Conservation (phyloP, 345 rosid species). For the Mallotus nudiflorus region DNA sequence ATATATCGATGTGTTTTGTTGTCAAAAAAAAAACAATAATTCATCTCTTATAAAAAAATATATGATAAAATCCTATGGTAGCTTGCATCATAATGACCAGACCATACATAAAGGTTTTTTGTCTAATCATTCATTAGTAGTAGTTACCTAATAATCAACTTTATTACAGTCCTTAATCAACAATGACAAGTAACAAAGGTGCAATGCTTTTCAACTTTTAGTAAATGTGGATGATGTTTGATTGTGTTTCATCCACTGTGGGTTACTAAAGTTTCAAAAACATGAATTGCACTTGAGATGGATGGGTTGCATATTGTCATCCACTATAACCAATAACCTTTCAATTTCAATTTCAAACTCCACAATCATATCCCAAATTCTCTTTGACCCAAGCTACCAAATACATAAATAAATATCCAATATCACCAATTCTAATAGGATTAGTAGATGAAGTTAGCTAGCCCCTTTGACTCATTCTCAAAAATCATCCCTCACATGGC, state of each 20-base stretch:
- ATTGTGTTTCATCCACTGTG: background rate
- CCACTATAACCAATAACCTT: constrained; percentile 13
- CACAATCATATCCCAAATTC: constrained; percentile 11
- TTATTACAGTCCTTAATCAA: too few relatives aligned
- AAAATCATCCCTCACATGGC: constrained; percentile 15
- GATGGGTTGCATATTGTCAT: constrained; percentile 1
- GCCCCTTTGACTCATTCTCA: constrained; percentile 20
- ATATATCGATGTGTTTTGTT: too few relatives aligned
- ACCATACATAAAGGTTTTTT: constrained; percentile 3
- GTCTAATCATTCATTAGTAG: background rate
- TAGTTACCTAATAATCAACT: background rate
- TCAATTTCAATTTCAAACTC: constrained; percentile 7
- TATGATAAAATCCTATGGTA: too few relatives aligned
- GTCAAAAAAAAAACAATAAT: too few relatives aligned
- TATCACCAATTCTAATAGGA: background rate
- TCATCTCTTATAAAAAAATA: too few relatives aligned
- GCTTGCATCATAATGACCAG: background rate
- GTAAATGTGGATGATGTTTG: constrained; percentile 7
- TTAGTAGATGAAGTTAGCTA: background rate
- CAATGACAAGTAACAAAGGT: background rate
- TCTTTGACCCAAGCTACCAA: background rate
- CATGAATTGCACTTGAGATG: constrained; percentile 7
- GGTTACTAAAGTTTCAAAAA: constrained; percentile 11
- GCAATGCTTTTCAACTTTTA: constrained; percentile 7
- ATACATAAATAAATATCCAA: background rate